These are phyloP conservation scores for Artomyces pyxidatus DNA, from an alignment of 768 basidiomycete genomes.

Conservation along the genomic window DNA sequence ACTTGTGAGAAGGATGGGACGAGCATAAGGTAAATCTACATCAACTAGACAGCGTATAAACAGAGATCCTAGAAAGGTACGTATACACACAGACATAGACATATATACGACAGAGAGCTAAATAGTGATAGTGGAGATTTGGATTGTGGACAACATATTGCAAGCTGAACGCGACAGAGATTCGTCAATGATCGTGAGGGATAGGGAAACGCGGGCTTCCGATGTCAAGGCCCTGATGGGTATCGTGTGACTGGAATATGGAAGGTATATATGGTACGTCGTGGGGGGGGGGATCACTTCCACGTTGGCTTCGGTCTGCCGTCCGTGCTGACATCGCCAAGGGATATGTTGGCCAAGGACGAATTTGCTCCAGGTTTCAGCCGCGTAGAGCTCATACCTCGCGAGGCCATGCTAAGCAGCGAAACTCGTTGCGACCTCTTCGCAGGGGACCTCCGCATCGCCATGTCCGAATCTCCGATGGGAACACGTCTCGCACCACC, in stretches of 20 bases:
- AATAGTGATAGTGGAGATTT: conserved; percentile 9
- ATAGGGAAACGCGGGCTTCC: no score
- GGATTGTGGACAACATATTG: no score
- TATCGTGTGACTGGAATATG: neutral
- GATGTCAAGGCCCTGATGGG: neutral
- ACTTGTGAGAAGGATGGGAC: no score
- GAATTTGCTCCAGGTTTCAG: conserved; percentile 19
- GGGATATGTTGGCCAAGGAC: conserved; percentile 30
- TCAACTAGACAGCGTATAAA: no score
- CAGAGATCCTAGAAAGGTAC: no score
- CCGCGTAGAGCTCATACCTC: conserved; percentile 21
- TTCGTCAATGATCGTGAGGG: neutral
- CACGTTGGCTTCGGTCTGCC: conserved; percentile 42
- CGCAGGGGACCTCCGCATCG: conserved; percentile 39
- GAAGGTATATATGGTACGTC: neutral
- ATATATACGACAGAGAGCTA: no score
- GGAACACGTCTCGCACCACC: conserved; percentile 35
- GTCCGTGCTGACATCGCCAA: conserved; percentile 40
- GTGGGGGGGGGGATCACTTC: conserved; percentile 32
- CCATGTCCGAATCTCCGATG: conserved; percentile 14
- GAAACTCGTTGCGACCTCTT: conserved; percentile 55
- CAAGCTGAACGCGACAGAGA: neutral
- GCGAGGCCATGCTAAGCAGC: conserved; percentile 31
- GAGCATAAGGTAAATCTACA: no score
- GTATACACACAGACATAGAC: no score